Base-by-base conservation (phyloP, 352 stramenopile genomes). In the Phytophthora quininea region DNA sequence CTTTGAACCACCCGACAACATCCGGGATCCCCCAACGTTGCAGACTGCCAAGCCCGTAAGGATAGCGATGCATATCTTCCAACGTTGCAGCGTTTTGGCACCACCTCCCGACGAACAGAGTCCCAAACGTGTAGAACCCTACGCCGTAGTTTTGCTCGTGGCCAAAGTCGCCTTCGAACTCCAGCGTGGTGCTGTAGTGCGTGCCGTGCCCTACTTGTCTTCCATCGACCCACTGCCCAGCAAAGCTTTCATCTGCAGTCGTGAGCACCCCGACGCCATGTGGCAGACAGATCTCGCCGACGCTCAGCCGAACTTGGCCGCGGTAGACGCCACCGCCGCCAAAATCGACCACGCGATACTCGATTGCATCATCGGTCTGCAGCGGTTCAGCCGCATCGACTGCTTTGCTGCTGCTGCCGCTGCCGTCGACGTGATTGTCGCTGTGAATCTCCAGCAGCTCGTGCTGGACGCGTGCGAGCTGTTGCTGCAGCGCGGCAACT, bases 1-100 rank as follows among this genome's bases (percentile, higher is more conserved):
- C 74, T 40, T 84, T 63, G 59, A 86, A 84, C 82, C 82, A 88
- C 33, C 82, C 82, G 54, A 49, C 33, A 70, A 58, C 43, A 58
- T 33, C 50, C 7, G 49, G 24, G 58, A 53, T 3, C 51, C 19
- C 15, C 61, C 14, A 48, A 12, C 29, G 57, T 43, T 77, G 74
- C 4, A 86, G 51, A 0, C 62, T 54, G 15, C 78, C 79, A 19
- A 88, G 77, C 27, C 77, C 80, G 1, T 60, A 74, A 11, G 82
- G 78, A 12, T 45, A 43, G 49, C 58, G 27, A 35, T 7, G n/a
- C 10, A 27, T 19, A 57, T 6, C 2, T 29, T 38, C 30, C 43
- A 45, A 15, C 10, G 31, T 29, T 42, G 10, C 35, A 32, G 7
- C 12, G 4, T n/a, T 61, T 12, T 56, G 49, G 11, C 58, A 38